Evolutionary conservation across 208 protist species (phyloP).

Genomic region (Angomonas ambiguus): DNA sequence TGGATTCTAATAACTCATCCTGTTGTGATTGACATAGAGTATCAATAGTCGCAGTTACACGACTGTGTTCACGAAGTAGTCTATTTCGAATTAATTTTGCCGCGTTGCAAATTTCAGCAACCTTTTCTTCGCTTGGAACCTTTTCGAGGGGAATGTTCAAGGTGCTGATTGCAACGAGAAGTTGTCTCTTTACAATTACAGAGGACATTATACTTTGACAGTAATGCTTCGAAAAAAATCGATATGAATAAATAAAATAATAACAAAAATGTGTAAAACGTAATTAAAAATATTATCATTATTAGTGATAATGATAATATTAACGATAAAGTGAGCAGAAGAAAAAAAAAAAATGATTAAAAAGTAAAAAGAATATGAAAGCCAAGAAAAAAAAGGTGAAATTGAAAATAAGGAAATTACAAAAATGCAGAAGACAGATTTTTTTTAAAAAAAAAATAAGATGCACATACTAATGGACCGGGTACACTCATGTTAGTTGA

Average conservation of each 20-base stretch:
- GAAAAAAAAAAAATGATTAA: not conserved
- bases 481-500: too few relatives aligned
- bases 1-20: constrained; percentile 30
- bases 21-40: constrained; percentile 44
- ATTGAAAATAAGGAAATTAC: constrained; percentile 1
- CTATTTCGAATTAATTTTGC: constrained; percentile 75
- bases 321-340: constrained; percentile 8
- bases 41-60: constrained; percentile 60
- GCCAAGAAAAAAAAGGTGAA: not conserved
- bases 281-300: constrained; percentile 17
- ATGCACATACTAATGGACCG: too few relatives aligned
- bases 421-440: not conserved
- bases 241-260: not conserved
- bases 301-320: constrained; percentile 6
- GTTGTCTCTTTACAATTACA: constrained; percentile 64
- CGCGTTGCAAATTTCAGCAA: constrained; percentile 52
- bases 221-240: not conserved
- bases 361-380: not conserved
- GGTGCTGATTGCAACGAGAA: constrained; percentile 51
- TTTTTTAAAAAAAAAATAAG: too few relatives aligned
- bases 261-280: constrained; percentile 2
- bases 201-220: constrained; percentile 31
- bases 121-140: constrained; percentile 24
- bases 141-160: constrained; percentile 55
- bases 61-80: constrained; percentile 61